Percentiles rank a stretch among this genome's conserved stretches.
phyloP scores from a whole-genome alignment of 2,329 filamentous ascomycete species.

The Dothistroma pini region DNA sequence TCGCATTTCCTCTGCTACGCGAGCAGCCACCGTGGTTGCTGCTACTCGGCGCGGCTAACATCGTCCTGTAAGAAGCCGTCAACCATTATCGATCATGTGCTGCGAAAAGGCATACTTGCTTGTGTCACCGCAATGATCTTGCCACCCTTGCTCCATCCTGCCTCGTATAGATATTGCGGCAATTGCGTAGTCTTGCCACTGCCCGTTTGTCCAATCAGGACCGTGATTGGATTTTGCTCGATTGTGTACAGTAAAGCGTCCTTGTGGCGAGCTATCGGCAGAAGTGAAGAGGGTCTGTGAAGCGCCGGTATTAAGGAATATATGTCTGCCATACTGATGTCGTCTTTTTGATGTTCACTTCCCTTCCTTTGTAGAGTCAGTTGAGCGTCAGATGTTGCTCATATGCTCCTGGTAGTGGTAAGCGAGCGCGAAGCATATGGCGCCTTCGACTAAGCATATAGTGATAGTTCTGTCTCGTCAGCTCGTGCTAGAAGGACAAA shows the following conservation, averaged over 20 bases:
- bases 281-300: constrained; percentile 76
- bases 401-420: not conserved
- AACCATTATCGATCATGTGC: constrained; percentile 13
- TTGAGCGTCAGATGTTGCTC: not conserved
- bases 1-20: constrained; percentile 85
- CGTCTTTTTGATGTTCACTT: not conserved
- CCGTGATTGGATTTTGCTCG: constrained; percentile 78
- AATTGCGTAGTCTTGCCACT: constrained; percentile 96
- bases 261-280: constrained; percentile 83
- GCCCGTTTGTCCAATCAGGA: constrained; percentile 90
- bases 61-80: constrained; percentile 34
- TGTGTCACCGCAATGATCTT: constrained; percentile 87
- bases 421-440: no score
- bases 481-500: no score
- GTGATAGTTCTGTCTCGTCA: no score
- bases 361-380: not conserved
- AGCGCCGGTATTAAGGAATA: constrained; percentile 67
- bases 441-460: no score
- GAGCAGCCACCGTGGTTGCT: constrained; percentile 80
- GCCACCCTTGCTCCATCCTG: constrained; percentile 82
- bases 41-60: constrained; percentile 79
- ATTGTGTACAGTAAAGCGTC: constrained; percentile 79
- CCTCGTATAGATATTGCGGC: constrained; percentile 82
- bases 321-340: constrained; percentile 33
- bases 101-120: constrained; percentile 51